phyloP scores from a whole-genome alignment of 2,329 filamentous ascomycete species.

The Fusarium musae region DNA sequence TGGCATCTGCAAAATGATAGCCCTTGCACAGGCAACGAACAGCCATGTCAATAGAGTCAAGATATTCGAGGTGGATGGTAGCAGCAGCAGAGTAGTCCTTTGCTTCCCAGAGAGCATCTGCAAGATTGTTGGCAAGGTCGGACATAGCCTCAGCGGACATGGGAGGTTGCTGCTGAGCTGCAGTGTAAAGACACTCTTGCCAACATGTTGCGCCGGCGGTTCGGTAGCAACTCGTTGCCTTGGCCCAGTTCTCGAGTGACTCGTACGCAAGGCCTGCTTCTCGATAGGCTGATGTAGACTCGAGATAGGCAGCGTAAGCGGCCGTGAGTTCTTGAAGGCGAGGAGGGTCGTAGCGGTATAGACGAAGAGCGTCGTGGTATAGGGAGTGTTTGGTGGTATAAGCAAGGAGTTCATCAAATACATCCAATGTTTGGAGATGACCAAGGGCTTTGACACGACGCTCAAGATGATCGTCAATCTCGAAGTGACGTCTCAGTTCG shows the following conservation, averaged over 20 bases:
- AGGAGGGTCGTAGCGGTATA: constrained; percentile 84
- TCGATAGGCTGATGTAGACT: constrained; percentile 78
- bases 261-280: constrained; percentile 94
- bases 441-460: constrained; percentile 80
- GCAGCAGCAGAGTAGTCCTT: constrained; percentile 87
- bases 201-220: constrained; percentile 80
- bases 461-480: constrained; percentile 88
- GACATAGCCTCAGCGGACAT: constrained; percentile 69
- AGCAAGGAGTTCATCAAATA: constrained; percentile 79
- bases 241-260: constrained; percentile 77
- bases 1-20: constrained; percentile 88
- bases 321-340: constrained; percentile 76
- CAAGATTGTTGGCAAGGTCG: constrained; percentile 78
- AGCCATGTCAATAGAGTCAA: constrained; percentile 76
- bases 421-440: constrained; percentile 78
- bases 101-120: constrained; percentile 81
- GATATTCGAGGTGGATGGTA: constrained; percentile 83
- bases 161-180: constrained; percentile 72
- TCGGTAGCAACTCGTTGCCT: constrained; percentile 85
- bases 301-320: constrained; percentile 83
- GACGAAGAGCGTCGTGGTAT: constrained; percentile 78
- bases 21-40: constrained; percentile 86
- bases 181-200: constrained; percentile 89
- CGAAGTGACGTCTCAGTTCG: constrained; percentile 77
- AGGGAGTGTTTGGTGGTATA: constrained; percentile 85